A percentile compares a stretch with the other conserved stretches of the same genome.
phyloP scores from a whole-genome alignment of 2,329 filamentous ascomycete species.

The Aspergillus sp. region DNA sequence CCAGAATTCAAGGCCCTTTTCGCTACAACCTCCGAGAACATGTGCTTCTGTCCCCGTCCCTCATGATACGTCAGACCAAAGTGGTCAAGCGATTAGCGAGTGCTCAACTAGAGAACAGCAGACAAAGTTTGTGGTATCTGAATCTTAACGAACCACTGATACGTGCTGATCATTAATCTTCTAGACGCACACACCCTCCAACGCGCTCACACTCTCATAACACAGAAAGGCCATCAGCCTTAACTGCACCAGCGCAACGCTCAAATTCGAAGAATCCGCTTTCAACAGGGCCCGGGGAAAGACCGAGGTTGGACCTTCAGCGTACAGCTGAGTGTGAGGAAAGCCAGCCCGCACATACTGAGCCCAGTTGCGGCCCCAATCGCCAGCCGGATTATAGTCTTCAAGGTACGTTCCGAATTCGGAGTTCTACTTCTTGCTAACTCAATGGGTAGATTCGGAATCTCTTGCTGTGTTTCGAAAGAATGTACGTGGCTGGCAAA shows the following conservation, averaged over 20 bases:
- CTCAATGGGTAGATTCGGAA: background rate
- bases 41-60: background rate
- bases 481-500: background rate
- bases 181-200: background rate
- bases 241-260: background rate
- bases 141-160: background rate
- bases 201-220: background rate
- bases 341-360: background rate
- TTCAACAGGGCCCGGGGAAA: background rate
- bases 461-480: background rate
- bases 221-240: background rate
- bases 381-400: background rate
- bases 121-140: background rate
- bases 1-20: slow-evolving; percentile 29
- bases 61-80: background rate
- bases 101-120: background rate
- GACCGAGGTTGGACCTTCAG: background rate
- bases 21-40: slow-evolving; percentile 25
- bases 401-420: background rate
- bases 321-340: background rate
- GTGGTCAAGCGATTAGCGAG: background rate
- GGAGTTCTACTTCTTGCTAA: background rate
- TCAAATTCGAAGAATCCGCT: background rate
- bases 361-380: background rate
- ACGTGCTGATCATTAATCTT: background rate